Base-by-base conservation (phyloP, 495 filamentous ascomycete species). In the Haplographium delicatum region DNA sequence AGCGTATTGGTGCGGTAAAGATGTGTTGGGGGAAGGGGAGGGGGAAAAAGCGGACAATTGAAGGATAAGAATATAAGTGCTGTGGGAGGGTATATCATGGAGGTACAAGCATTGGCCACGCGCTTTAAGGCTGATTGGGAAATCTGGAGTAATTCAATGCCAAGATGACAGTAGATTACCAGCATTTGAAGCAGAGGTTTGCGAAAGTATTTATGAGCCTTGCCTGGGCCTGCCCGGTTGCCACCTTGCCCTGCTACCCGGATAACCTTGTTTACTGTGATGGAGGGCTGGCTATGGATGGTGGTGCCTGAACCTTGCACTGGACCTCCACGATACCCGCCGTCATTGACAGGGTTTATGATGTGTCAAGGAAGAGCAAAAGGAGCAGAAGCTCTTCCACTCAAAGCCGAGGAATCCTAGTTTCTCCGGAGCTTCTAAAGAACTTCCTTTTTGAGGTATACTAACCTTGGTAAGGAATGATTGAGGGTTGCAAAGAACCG, bases 91-190 rank as follows among this genome's bases (percentile, higher is more conserved):
- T 45, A 54, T 54, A 51, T 53, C 47, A 54, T 44, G 39, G 48
- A 49, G 24, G 51, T 23, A 28, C 42, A 46, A 41, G 58, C 58
- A 51, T 46, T 51, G 42, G 54, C 42, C 50, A n/a, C 49, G 53
- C 42, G 40, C 53, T 61, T 57, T 61, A 61, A 61, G 58, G 58
- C 58, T 61, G 58, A 57, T 61, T 61, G 58, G 50, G 23, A 61
- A 54, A 56, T 60, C 57, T 56, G 57, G 53, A 60, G 57, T 56
- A 52, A 45, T 46, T 40, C 35, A 48, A 37, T 50, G 57, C 49
- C 51, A 49, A 49, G 48, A 22, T 26, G 33, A 30, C 13, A 15
- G 41, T 16, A 19, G 35, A 4, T 4, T 27, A 44, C 50, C 40
- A 58, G 55, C 50, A 53, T 44, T 50, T 53, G 38, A 52, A 44